Conservation (phyloP, 1,284 basidiomycete genomes). For the Puccinia hordei region DNA sequence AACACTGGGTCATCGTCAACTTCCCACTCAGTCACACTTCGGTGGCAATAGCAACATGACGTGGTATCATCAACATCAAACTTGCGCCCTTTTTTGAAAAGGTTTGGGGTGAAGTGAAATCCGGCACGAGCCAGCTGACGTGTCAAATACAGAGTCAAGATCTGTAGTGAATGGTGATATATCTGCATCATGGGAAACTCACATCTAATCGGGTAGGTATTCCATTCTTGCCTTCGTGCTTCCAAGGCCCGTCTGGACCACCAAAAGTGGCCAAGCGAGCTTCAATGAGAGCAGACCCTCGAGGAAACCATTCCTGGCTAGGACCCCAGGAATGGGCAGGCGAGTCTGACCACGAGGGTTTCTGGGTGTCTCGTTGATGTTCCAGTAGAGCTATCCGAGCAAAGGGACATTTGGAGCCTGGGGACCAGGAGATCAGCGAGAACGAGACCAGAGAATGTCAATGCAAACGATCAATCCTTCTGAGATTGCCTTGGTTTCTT, state of each 20-base stretch:
- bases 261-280: conserved; percentile 40
- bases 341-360: conserved; percentile 32
- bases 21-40: conserved; percentile 45
- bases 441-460: background rate
- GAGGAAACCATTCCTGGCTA: conserved; percentile 20
- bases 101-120: conserved; percentile 36
- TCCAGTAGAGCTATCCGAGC: conserved; percentile 37
- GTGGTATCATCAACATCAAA: conserved; percentile 44
- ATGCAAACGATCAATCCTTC: background rate
- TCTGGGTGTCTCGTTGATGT: conserved; percentile 27
- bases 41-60: conserved; percentile 38
- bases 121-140: conserved; percentile 30
- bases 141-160: background rate
- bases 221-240: conserved; percentile 26
- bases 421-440: background rate
- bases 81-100: conserved; percentile 41
- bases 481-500: background rate
- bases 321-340: conserved; percentile 31
- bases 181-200: background rate
- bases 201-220: conserved; percentile 36
- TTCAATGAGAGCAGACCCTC: conserved; percentile 15
- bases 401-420: conserved; percentile 33
- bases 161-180: conserved; percentile 2
- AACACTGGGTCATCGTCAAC: conserved; percentile 41
- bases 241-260: conserved; percentile 22